A percentile compares a stretch with the other conserved stretches of the same genome.
phyloP scores from a whole-genome alignment of 768 basidiomycete species.

The Hortiboletus campestris region DNA sequence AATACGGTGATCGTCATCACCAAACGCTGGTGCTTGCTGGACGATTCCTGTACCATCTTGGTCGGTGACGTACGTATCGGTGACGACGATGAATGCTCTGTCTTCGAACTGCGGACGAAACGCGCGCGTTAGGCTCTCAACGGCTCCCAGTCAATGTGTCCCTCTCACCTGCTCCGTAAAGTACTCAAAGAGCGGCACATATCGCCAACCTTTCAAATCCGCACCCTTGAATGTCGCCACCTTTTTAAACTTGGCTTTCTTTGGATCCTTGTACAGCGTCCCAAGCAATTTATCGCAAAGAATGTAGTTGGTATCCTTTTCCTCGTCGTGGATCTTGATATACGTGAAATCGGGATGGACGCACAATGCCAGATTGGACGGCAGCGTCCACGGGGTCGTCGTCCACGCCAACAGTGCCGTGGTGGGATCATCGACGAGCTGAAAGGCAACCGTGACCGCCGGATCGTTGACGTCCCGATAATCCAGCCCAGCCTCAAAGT shows the following conservation, averaged over 20 bases:
- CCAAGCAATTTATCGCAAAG: constrained; percentile 83
- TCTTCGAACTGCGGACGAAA: constrained; percentile 68
- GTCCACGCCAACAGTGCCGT: constrained; percentile 97
- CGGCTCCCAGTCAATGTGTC: not conserved
- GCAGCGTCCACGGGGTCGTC: constrained; percentile 98
- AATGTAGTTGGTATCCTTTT: constrained; percentile 85
- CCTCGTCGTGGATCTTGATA: constrained; percentile 93
- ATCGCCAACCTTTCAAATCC: constrained; percentile 96
- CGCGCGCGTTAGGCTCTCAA: not conserved
- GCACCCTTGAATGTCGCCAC: constrained; percentile 81
- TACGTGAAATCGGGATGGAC: constrained; percentile 96
- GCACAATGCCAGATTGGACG: constrained; percentile 92
- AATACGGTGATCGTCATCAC: constrained; percentile 97
- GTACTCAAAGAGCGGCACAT: constrained; percentile 93
- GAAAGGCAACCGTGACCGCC: constrained; percentile 91
- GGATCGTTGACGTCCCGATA: constrained; percentile 95
- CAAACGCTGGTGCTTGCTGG: constrained; percentile 97
- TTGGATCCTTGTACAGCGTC: constrained; percentile 93
- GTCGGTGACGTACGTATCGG: constrained; percentile 91
- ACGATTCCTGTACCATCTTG: constrained; percentile 96
- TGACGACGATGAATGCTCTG: constrained; percentile 83
- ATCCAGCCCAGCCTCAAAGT: constrained; percentile 92
- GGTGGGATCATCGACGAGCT: constrained; percentile 86
- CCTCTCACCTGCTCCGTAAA: constrained; percentile 83
- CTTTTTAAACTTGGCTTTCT: constrained; percentile 95